Base-by-base conservation (phyloP, 2,329 filamentous ascomycete genomes). In the Ophiostoma sp. region DNA sequence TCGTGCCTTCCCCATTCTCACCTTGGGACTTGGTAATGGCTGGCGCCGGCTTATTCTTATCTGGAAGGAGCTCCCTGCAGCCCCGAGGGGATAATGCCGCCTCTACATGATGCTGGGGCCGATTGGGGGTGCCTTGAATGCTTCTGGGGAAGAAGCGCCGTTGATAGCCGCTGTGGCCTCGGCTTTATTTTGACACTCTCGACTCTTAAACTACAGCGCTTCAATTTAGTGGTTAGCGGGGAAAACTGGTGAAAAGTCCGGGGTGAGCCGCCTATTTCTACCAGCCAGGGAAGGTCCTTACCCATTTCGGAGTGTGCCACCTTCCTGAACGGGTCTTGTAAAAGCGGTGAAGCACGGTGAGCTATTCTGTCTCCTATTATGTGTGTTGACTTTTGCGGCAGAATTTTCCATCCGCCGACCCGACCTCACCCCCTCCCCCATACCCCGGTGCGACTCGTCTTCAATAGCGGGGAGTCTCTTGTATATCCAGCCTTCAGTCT, bases 1-100 rank as follows among this genome's bases (percentile, higher is more conserved):
- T 67, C 44, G 64, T 54, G 67, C 41, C 62, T 65, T 66, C 52
- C 54, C 68, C 20, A 13, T 48, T 67, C 67, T 64, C 48, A 15
- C 31, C 7, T 39, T 64, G 17, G 31, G 4, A 4, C 33, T 36
- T 64, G 31, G 15, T 15, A 35, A 39, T 71, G 72, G 72, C 71
- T 73, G 70, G 70, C 72, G 35, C 65, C 72, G 72, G 72, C 72
- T 72, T 71, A 71, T 71, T 68, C 44, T 60, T 67, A 35, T 68
- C 36, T 23, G 70, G 48, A 67, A 70, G 69, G 67, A 48, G 67
- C 70, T 68, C 33, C 23, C 27, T 52, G n/a, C 35, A 62, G 20
- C 68, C 68, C 44, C 65, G 62, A 66, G 52, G n/a, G 52, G 57
- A 3, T 64, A 54, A n/a, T 67, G 64, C 36, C 65, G 60, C 15